Conservation (phyloP, 495 filamentous ascomycete genomes). For the Podospora appendiculata region DNA sequence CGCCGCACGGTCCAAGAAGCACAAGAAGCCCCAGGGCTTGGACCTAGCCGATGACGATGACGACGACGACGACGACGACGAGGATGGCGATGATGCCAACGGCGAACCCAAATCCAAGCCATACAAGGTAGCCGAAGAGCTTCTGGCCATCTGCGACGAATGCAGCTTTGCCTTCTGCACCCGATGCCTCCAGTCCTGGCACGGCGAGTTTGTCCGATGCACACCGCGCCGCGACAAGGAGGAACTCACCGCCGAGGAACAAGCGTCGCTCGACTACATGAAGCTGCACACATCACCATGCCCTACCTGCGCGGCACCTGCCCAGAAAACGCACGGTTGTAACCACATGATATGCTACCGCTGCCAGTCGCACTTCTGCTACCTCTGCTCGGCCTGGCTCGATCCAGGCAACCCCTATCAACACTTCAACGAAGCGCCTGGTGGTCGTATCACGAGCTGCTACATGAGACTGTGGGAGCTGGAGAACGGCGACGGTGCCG, state of each 20-base stretch:
- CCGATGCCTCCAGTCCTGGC: slow-evolving; percentile 64
- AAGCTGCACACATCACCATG: slow-evolving; percentile 73
- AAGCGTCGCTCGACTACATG: slow-evolving; percentile 76
- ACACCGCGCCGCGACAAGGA: slow-evolving; percentile 51
- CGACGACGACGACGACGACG: slow-evolving; percentile 37
- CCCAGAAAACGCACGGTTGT: slow-evolving; percentile 88
- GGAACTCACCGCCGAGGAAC: slow-evolving; percentile 73
- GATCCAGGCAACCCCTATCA: slow-evolving; percentile 70
- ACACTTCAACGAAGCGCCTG: slow-evolving; percentile 65
- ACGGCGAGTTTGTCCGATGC: slow-evolving; percentile 67
- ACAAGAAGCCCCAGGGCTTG: slow-evolving; percentile 58
- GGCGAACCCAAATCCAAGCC: slow-evolving; percentile 11
- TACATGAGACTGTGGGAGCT: slow-evolving; percentile 86
- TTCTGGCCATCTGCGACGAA: slow-evolving; percentile 75
- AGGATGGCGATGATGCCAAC: slow-evolving; percentile 34
- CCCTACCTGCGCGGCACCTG: slow-evolving; percentile 79
- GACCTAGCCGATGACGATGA: slow-evolving; percentile 40
- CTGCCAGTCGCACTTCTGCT: slow-evolving; percentile 91
- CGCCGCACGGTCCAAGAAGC: slow-evolving; percentile 72
- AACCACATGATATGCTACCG: slow-evolving; percentile 96
- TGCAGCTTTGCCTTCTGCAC: slow-evolving; percentile 89
- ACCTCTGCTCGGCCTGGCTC: slow-evolving; percentile 88
- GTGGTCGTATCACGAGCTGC: slow-evolving; percentile 50
- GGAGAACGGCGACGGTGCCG: slow-evolving; percentile 70
- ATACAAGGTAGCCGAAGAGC: slow-evolving; percentile 19